Percentiles rank a stretch among this genome's conserved stretches.
Evolutionary conservation across 805 yeast species (phyloP).

Genomic region (Kuraishia ogatae): DNA sequence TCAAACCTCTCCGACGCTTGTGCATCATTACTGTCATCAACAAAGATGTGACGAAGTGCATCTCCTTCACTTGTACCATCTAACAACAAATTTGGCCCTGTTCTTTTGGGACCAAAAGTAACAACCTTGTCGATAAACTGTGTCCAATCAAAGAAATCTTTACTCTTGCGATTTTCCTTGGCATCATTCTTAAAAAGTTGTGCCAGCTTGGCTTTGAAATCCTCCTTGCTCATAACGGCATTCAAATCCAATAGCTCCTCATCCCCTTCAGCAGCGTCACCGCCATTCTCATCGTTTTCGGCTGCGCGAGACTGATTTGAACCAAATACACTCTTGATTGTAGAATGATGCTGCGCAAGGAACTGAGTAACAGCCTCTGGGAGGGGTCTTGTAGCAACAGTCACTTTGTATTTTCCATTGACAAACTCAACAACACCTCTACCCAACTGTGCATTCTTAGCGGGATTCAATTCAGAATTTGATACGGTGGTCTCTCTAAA

Average conservation of each 20-base stretch:
- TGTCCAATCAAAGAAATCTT: conserved; percentile 20
- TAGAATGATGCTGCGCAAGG: conserved; percentile 35
- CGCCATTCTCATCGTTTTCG: conserved; percentile 53
- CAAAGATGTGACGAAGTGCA: conserved; percentile 25
- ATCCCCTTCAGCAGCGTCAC: conserved; percentile 31
- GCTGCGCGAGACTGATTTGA: conserved; percentile 7
- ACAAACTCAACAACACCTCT: conserved; percentile 42
- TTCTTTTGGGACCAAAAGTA: conserved; percentile 69
- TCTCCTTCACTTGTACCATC: conserved; percentile 31
- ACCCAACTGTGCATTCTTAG: conserved; percentile 33
- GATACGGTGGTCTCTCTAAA: conserved; percentile 74
- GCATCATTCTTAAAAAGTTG: conserved; percentile 17
- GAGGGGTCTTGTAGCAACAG: conserved; percentile 42
- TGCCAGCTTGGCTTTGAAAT: conserved; percentile 25
- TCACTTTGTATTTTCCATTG: conserved; percentile 39
- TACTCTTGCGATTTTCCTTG: conserved; percentile 9
- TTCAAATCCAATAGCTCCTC: conserved; percentile 8
- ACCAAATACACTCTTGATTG: conserved; percentile 28
- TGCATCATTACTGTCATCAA: conserved; percentile 1
- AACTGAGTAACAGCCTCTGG: conserved; percentile 40
- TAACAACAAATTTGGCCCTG: conserved; percentile 67
- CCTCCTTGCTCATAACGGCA: conserved; percentile 14
- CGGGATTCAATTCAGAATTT: conserved; percentile 41
- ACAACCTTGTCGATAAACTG: conserved; percentile 33
- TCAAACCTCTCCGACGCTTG: conserved; percentile 17